Evolutionary conservation across 768 basidiomycete species (phyloP).

Genomic region (Favolaschia claudopus): DNA sequence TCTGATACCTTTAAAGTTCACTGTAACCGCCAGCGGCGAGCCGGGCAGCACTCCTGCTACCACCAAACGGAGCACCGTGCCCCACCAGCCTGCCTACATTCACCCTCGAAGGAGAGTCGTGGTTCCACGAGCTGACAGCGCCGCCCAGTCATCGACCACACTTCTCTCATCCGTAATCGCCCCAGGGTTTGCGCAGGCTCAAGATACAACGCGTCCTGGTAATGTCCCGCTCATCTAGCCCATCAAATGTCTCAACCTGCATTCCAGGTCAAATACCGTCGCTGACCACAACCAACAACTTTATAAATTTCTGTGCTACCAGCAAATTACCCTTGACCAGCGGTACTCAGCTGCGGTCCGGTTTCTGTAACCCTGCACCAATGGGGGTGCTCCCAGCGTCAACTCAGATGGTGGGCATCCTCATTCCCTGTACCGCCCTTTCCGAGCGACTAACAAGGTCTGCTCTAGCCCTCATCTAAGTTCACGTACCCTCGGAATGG

Average conservation of each 20-base stretch:
- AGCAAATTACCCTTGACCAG: slow-evolving; percentile 52
- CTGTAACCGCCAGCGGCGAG: slow-evolving; percentile 28
- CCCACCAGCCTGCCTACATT: neutral
- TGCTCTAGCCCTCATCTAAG: slow-evolving; percentile 36
- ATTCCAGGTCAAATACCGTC: slow-evolving; percentile 50
- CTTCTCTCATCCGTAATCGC: slow-evolving; percentile 43
- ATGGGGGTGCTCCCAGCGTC: slow-evolving; percentile 29
- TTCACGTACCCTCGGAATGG: slow-evolving; percentile 43
- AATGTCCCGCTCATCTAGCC: neutral
- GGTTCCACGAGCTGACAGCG: neutral
- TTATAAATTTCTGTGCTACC: slow-evolving; percentile 59
- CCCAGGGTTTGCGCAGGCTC: slow-evolving; percentile 42
- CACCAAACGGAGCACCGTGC: neutral
- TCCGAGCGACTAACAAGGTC: slow-evolving; percentile 13
- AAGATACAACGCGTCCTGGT: slow-evolving; percentile 28
- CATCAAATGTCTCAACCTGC: neutral
- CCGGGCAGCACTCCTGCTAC: neutral
- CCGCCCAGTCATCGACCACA: slow-evolving; percentile 20
- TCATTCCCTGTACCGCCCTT: neutral
- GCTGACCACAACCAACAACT: slow-evolving; percentile 63
- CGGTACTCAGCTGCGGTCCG: slow-evolving; percentile 42
- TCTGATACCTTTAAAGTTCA: too few relatives aligned
- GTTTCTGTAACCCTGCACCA: slow-evolving; percentile 21
- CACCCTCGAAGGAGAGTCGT: neutral
- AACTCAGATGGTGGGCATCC: slow-evolving; percentile 13